Evolutionary conservation across 441 rosid genomes (phyloP).

Genomic region (Eutrema salsugineum): DNA sequence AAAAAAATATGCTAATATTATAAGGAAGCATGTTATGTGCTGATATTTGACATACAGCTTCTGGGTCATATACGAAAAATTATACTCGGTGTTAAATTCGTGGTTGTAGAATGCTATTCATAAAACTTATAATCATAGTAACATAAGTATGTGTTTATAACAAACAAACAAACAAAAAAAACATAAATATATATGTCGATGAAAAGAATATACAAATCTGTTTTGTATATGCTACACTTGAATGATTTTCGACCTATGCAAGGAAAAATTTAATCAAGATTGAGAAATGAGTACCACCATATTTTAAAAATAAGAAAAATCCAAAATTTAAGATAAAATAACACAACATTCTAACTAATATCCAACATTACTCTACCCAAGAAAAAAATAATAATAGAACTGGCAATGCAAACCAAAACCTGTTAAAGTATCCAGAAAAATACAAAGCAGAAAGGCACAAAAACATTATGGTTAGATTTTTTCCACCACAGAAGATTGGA

Average conservation of each 20-base stretch:
- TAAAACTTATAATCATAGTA: not conserved
- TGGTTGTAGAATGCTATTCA: not conserved
- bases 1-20: not conserved
- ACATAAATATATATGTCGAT: not conserved
- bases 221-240: not conserved
- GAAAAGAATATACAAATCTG: not conserved
- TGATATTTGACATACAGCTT: not conserved
- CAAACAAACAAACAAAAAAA: no score
- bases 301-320: no score
- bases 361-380: not conserved
- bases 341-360: no score
- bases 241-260: not conserved
- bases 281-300: not conserved
- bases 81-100: not conserved
- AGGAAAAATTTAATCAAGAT: not conserved
- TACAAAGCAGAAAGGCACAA: slow-evolving; percentile 18
- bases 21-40: not conserved
- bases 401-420: not conserved
- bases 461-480: slow-evolving; percentile 8
- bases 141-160: no score
- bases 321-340: no score
- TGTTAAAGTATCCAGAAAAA: not conserved
- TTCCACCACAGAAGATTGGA: not conserved
- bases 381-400: not conserved
- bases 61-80: not conserved